phyloP scores from a whole-genome alignment of 1,284 basidiomycete species.

The Laetiporus sulphureus region DNA sequence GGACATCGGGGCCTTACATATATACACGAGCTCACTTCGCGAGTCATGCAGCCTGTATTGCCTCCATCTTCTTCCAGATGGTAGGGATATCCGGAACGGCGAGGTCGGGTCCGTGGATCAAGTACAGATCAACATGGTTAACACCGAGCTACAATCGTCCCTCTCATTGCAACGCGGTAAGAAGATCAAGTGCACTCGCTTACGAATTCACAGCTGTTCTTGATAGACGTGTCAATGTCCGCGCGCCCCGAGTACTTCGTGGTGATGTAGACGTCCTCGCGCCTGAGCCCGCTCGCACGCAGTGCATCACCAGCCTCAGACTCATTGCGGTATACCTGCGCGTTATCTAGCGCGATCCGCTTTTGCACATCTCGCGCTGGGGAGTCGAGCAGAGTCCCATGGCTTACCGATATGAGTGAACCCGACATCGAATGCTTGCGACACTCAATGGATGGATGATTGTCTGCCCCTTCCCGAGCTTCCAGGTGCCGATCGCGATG shows the following conservation, averaged over 20 bases:
- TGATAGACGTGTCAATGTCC: conserved; percentile 25
- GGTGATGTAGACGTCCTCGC: conserved; percentile 34
- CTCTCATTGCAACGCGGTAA: background rate
- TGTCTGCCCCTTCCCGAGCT: background rate
- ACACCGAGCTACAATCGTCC: conserved; percentile 46
- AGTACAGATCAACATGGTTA: conserved; percentile 66
- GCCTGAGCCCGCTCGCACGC: conserved; percentile 27
- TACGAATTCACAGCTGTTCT: conserved; percentile 23
- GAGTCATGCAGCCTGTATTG: conserved; percentile 52
- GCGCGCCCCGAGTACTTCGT: conserved; percentile 52
- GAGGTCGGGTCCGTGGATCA: conserved; percentile 51
- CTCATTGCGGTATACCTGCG: conserved; percentile 33
- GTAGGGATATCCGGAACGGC: conserved; percentile 40
- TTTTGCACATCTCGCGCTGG: too few relatives aligned
- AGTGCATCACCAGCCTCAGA: conserved; percentile 31
- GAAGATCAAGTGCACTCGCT: conserved; percentile 3
- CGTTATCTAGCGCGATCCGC: conserved; percentile 25
- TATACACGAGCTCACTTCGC: conserved; percentile 44
- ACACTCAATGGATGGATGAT: background rate
- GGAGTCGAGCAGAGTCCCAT: too few relatives aligned
- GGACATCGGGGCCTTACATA: too few relatives aligned
- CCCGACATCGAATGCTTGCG: background rate
- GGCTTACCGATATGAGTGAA: background rate
- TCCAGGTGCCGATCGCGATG: background rate
- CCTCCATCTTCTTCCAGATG: conserved; percentile 64